Evolutionary conservation across 306 rosid genomes (phyloP).

Genomic region (Trifolium dubium): DNA sequence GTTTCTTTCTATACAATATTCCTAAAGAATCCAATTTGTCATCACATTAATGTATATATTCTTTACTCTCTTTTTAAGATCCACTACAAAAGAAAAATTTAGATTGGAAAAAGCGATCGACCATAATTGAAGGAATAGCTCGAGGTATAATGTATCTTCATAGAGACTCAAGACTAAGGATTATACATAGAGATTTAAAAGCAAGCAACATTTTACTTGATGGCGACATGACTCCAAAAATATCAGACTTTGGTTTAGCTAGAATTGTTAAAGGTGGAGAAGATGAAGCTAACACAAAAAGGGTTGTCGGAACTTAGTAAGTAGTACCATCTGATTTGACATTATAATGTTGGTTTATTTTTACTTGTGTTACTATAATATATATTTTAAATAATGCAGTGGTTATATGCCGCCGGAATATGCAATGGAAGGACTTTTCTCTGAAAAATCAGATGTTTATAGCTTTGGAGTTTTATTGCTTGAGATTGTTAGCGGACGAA

Average conservation of each 20-base stretch:
- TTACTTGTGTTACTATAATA: neutral
- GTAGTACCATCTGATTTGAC: neutral
- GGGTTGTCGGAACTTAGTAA: constrained; percentile 47
- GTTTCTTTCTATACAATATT: too few species aligned
- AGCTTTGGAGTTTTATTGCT: neutral
- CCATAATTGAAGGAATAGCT: neutral
- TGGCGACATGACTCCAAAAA: constrained; percentile 37
- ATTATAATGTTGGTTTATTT: too few species aligned
- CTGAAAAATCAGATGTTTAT: neutral
- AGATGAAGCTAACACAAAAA: constrained; percentile 40
- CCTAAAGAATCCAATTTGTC: too few species aligned
- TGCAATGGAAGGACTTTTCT: constrained; percentile 46
- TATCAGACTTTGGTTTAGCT: constrained; percentile 46
- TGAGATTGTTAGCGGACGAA: neutral
- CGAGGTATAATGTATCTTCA: neutral
- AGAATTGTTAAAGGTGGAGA: constrained; percentile 35
- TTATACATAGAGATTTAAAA: constrained; percentile 14
- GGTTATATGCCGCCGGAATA: constrained; percentile 48
- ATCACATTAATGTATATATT: too few species aligned
- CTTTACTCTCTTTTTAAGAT: neutral
- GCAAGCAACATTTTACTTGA: constrained; percentile 41
- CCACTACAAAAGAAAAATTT: neutral
- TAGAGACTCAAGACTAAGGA: neutral
- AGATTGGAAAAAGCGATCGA: neutral
- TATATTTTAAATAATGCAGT: constrained; percentile 14